These are phyloP conservation scores for Mucor lusitanicus DNA, from an alignment of 371 early-diverging fungal genomes.

Conservation along the genomic window DNA sequence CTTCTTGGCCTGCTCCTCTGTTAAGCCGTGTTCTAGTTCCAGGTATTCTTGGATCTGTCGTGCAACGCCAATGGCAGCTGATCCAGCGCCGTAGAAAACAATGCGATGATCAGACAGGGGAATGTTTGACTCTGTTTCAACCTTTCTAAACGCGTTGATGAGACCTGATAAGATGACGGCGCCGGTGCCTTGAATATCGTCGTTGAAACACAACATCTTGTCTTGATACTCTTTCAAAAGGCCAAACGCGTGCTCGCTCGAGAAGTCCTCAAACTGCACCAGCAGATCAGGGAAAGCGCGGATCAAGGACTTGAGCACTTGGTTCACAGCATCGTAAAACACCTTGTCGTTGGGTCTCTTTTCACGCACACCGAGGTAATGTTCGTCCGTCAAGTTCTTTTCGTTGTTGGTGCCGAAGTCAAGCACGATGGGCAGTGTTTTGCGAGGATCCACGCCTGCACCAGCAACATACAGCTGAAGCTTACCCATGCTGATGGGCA, in stretches of 20 bases:
- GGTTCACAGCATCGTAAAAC: slow-evolving; percentile 82
- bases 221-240: slow-evolving; percentile 69
- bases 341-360: slow-evolving; percentile 69
- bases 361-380: slow-evolving; percentile 82
- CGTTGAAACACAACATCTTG: slow-evolving; percentile 75
- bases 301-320: slow-evolving; percentile 73
- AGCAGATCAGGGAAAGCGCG: slow-evolving; percentile 75
- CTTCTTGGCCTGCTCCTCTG: slow-evolving; percentile 72
- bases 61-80: slow-evolving; percentile 90
- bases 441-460: slow-evolving; percentile 85
- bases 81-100: slow-evolving; percentile 88
- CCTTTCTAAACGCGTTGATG: slow-evolving; percentile 80
- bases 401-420: slow-evolving; percentile 91
- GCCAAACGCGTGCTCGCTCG: slow-evolving; percentile 85
- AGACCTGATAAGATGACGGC: slow-evolving; percentile 90
- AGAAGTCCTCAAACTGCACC: slow-evolving; percentile 94
- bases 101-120: slow-evolving; percentile 76
- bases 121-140: slow-evolving; percentile 56
- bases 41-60: slow-evolving; percentile 80
- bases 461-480: slow-evolving; percentile 89
- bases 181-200: slow-evolving; percentile 78
- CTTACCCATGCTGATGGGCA: slow-evolving; percentile 93
- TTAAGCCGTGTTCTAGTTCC: slow-evolving; percentile 61
- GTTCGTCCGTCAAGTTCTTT: slow-evolving; percentile 74
- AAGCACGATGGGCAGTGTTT: slow-evolving; percentile 85